phyloP scores from a whole-genome alignment of 2,329 filamentous ascomycete species.

The Ascochyta koolunga region DNA sequence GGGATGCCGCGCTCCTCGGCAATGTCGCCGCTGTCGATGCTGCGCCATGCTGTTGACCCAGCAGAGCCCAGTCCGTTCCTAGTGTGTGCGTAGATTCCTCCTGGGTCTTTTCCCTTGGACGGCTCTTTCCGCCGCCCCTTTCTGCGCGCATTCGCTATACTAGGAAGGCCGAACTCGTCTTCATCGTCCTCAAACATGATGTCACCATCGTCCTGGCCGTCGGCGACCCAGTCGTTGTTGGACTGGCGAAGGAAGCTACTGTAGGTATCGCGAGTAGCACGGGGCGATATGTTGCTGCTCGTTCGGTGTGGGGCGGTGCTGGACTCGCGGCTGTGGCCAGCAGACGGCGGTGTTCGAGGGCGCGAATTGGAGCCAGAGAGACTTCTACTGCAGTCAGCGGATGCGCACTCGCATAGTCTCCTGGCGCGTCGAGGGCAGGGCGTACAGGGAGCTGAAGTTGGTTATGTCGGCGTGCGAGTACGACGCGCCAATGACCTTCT shows the following conservation, averaged over 20 bases:
- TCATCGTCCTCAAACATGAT: slow-evolving; percentile 88
- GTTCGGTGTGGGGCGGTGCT: slow-evolving; percentile 62
- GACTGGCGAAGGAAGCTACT: slow-evolving; percentile 81
- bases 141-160: slow-evolving; percentile 87
- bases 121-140: slow-evolving; percentile 61
- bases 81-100: slow-evolving; percentile 30
- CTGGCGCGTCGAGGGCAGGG: neutral
- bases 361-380: slow-evolving; percentile 67
- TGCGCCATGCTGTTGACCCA: slow-evolving; percentile 57
- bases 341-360: slow-evolving; percentile 73
- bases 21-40: slow-evolving; percentile 86
- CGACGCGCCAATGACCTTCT: slow-evolving; percentile 85
- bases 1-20: slow-evolving; percentile 84
- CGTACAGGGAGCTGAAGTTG: slow-evolving; percentile 80
- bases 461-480: slow-evolving; percentile 97
- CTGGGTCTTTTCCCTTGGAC: slow-evolving; percentile 54
- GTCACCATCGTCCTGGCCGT: slow-evolving; percentile 69
- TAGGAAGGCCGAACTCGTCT: slow-evolving; percentile 94
- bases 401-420: neutral
- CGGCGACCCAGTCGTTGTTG: slow-evolving; percentile 80
- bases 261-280: slow-evolving; percentile 72
- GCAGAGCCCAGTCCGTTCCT: slow-evolving; percentile 24
- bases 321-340: slow-evolving; percentile 64
- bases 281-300: slow-evolving; percentile 61
- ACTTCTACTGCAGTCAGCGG: slow-evolving; percentile 55